Conservation (phyloP, 2,329 filamentous ascomycete species). For the Fusarium sulawesiense region DNA sequence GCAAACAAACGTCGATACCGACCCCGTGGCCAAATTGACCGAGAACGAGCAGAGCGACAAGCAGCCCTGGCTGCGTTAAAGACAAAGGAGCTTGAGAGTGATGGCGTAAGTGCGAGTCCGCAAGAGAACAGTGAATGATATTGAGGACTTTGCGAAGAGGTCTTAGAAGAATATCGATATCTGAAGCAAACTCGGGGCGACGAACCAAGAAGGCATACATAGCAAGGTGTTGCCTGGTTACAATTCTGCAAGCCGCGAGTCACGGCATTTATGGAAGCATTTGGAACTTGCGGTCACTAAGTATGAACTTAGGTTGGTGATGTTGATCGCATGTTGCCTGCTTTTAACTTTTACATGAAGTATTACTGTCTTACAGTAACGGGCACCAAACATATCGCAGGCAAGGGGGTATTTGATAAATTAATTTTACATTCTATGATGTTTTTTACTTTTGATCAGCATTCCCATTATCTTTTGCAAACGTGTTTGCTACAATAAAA, state of each 20-base stretch:
- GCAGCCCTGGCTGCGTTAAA: conserved; percentile 20
- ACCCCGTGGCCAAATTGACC: conserved; percentile 34
- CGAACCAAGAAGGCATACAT: not conserved
- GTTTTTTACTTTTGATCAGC: conserved; percentile 16
- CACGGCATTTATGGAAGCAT: not conserved
- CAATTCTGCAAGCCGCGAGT: not conserved
- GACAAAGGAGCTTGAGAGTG: not conserved
- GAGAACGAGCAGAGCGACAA: conserved; percentile 29
- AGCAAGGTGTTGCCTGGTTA: too few species aligned
- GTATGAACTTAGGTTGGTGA: not conserved
- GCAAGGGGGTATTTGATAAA: not conserved
- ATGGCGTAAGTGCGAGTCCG: not conserved
- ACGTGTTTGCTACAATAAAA: conserved; percentile 74
- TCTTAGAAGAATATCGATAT: not conserved
- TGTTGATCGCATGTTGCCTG: not conserved
- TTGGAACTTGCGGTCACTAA: not conserved
- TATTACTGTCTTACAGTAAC: not conserved
- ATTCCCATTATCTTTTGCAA: conserved; percentile 64
- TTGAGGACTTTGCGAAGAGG: not conserved
- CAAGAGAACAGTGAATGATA: not conserved
- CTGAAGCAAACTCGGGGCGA: not conserved
- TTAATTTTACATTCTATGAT: not conserved
- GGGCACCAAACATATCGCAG: not conserved
- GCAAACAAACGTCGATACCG: conserved; percentile 43
- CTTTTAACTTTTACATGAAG: not conserved